Evolutionary conservation across 1,284 basidiomycete species (phyloP).

Genomic region (Ganoderma meredithae): DNA sequence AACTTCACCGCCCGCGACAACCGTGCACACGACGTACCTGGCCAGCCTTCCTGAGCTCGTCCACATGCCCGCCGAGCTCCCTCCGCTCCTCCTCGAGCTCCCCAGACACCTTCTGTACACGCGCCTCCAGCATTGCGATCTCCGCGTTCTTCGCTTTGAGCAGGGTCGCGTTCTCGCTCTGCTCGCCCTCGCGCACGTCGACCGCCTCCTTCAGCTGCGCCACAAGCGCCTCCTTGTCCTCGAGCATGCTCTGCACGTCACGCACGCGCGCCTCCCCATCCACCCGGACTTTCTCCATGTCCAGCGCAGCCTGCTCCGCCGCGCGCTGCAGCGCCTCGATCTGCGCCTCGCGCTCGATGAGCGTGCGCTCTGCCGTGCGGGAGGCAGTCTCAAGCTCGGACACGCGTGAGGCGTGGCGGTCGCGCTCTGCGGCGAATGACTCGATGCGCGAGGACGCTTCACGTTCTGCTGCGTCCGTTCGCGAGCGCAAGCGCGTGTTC

Average conservation of each 20-base stretch:
- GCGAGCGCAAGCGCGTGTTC: conserved; percentile 38
- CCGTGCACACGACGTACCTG: conserved; percentile 57
- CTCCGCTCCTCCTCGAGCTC: conserved; percentile 72
- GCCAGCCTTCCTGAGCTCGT: conserved; percentile 84
- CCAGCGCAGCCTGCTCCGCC: conserved; percentile 49
- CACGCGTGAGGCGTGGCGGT: conserved; percentile 50
- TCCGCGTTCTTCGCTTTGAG: conserved; percentile 63
- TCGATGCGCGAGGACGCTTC: conserved; percentile 36
- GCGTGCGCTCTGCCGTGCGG: conserved; percentile 51
- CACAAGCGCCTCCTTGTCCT: conserved; percentile 53
- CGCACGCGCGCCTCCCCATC: conserved; percentile 56
- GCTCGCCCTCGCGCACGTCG: conserved; percentile 58
- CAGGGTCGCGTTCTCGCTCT: conserved; percentile 57
- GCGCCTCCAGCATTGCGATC: conserved; percentile 58
- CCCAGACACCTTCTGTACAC: conserved; percentile 53
- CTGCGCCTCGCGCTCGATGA: conserved; percentile 60
- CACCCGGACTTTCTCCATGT: conserved; percentile 52
- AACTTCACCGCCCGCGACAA: background rate
- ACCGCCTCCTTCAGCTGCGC: conserved; percentile 59
- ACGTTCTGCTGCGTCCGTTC: conserved; percentile 39
- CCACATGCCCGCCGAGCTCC: conserved; percentile 75
- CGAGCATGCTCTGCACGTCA: conserved; percentile 57
- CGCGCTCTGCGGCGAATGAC: conserved; percentile 53
- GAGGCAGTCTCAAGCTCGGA: conserved; percentile 58
- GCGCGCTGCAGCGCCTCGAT: conserved; percentile 59